Evolutionary conservation across 805 yeast genomes (phyloP).

Genomic region (Candida yuanshanica): DNA sequence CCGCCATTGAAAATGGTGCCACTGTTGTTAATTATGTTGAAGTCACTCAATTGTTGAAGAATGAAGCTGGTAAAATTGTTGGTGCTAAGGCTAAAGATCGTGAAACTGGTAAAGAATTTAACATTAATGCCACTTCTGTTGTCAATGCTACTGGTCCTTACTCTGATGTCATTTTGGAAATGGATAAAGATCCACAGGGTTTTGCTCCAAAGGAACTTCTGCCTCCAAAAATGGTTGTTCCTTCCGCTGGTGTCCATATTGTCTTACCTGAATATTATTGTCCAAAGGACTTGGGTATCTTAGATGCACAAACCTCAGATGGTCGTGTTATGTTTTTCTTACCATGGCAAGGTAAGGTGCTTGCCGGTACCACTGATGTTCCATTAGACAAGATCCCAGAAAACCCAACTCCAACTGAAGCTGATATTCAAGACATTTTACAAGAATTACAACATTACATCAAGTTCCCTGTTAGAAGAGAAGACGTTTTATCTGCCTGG

Average conservation of each 20-base stretch:
- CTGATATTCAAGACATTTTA: slow-evolving; percentile 82
- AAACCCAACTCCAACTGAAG: slow-evolving; percentile 80
- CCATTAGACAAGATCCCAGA: slow-evolving; percentile 68
- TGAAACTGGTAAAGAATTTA: slow-evolving; percentile 58
- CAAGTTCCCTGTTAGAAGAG: slow-evolving; percentile 81
- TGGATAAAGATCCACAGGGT: slow-evolving; percentile 72
- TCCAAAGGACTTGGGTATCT: slow-evolving; percentile 79
- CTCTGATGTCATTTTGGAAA: slow-evolving; percentile 76
- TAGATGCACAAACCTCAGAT: slow-evolving; percentile 89
- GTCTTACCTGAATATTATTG: slow-evolving; percentile 90
- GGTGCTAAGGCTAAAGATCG: slow-evolving; percentile 76
- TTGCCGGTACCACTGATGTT: slow-evolving; percentile 95
- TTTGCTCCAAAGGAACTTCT: slow-evolving; percentile 47
- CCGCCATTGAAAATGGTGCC: slow-evolving; percentile 86
- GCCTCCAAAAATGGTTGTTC: slow-evolving; percentile 80
- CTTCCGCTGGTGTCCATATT: slow-evolving; percentile 91
- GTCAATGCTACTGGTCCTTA: slow-evolving; percentile 95
- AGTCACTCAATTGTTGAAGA: slow-evolving; percentile 70
- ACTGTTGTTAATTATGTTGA: slow-evolving; percentile 84
- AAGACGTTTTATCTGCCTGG: slow-evolving; percentile 93
- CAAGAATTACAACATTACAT: slow-evolving; percentile 85
- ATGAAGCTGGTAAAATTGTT: slow-evolving; percentile 46
- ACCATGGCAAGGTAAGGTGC: slow-evolving; percentile 96
- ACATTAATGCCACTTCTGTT: slow-evolving; percentile 64
- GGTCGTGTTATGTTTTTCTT: slow-evolving; percentile 95